Conservation (phyloP, 257 asterid species). For the Henckelia pumila region DNA sequence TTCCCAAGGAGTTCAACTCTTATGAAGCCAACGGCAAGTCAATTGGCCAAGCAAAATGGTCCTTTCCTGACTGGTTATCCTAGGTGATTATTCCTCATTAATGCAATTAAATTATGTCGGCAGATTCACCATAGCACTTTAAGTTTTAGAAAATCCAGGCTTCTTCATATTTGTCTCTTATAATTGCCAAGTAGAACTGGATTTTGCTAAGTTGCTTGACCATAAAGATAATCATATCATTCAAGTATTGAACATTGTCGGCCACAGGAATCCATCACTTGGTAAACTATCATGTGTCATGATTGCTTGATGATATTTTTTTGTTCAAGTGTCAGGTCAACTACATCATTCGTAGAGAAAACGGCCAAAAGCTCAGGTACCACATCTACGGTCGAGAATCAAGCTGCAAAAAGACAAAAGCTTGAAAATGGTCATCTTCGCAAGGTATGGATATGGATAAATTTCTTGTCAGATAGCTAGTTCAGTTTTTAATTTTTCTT, state of each 20-base stretch:
- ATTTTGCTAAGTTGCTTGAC: background rate
- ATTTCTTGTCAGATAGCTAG: slow-evolving; percentile 7
- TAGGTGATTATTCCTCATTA: slow-evolving; percentile 46
- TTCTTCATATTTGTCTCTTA: slow-evolving; percentile 6
- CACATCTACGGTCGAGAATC: slow-evolving; percentile 55
- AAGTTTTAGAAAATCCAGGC: slow-evolving; percentile 3
- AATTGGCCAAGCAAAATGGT: slow-evolving; percentile 85
- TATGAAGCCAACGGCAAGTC: slow-evolving; percentile 95
- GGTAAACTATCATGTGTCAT: slow-evolving; percentile 17
- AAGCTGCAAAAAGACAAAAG: slow-evolving; percentile 95
- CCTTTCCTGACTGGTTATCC: slow-evolving; percentile 43
- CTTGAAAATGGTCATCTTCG: slow-evolving; percentile 84
- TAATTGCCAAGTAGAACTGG: background rate
- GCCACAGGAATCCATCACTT: slow-evolving; percentile 2
- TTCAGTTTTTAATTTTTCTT: background rate
- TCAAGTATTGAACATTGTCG: slow-evolving; percentile 6
- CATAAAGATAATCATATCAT: slow-evolving; percentile 13
- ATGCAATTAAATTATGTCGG: background rate
- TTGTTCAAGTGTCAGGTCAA: slow-evolving; percentile 50
- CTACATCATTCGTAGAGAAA: slow-evolving; percentile 38
- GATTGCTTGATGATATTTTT: slow-evolving; percentile 17
- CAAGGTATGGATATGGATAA: slow-evolving; percentile 50
- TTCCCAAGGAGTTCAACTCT: slow-evolving; percentile 76
- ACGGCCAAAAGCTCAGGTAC: slow-evolving; percentile 41
- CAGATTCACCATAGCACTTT: slow-evolving; percentile 9